phyloP scores from a whole-genome alignment of 1,284 basidiomycete species.

The Tilletiaria anomala region DNA sequence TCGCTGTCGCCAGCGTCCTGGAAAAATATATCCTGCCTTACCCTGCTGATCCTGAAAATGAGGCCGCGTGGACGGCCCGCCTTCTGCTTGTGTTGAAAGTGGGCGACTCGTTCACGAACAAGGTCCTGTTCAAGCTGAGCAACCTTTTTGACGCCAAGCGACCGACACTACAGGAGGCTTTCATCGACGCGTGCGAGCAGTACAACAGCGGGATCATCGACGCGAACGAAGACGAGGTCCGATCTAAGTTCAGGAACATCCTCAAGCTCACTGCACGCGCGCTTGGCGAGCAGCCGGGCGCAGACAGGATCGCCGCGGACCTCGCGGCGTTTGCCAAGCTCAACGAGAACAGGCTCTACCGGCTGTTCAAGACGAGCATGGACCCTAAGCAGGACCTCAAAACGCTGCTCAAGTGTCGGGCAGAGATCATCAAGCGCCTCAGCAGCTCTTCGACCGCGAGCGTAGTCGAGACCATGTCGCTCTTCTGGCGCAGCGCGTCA shows the following conservation, averaged over 20 bases:
- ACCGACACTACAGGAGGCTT: slow-evolving; percentile 12
- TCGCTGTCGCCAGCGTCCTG: slow-evolving; percentile 45
- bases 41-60: slow-evolving; percentile 55
- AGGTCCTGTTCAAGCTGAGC: not conserved
- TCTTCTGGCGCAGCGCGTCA: slow-evolving; percentile 57
- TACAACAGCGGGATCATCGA: slow-evolving; percentile 56
- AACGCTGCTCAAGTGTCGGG: slow-evolving; percentile 53
- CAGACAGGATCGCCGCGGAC: slow-evolving; percentile 60
- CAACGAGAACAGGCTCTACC: slow-evolving; percentile 75
- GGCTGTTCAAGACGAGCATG: slow-evolving; percentile 62
- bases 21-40: slow-evolving; percentile 67
- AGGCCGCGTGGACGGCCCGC: slow-evolving; percentile 69
- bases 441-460: slow-evolving; percentile 12
- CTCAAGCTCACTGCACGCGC: slow-evolving; percentile 15
- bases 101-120: slow-evolving; percentile 43
- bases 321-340: slow-evolving; percentile 67
- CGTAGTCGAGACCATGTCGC: slow-evolving; percentile 49
- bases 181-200: slow-evolving; percentile 22
- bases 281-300: slow-evolving; percentile 34
- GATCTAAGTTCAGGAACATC: slow-evolving; percentile 40
- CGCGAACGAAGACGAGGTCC: slow-evolving; percentile 51
- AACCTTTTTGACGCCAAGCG: slow-evolving; percentile 2
- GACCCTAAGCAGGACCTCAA: slow-evolving; percentile 72
- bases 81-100: slow-evolving; percentile 60
- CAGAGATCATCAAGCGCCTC: slow-evolving; percentile 18